Base-by-base conservation (phyloP, 768 basidiomycete genomes). In the Crucibulum laeve region DNA sequence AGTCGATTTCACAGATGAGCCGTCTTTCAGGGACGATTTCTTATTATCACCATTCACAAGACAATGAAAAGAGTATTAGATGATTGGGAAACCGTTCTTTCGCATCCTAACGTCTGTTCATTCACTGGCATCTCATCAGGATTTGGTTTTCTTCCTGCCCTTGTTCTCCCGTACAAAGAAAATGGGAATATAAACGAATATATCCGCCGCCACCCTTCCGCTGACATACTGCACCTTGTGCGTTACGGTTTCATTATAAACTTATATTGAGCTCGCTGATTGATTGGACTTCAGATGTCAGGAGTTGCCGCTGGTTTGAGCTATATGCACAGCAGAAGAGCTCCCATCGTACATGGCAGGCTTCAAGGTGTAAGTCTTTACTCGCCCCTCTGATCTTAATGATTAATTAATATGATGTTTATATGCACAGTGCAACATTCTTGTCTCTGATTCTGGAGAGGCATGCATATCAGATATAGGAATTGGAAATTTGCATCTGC, bases 311-410 rank as follows among this genome's bases (percentile, higher is more conserved):
- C 48, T 34, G 62, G 56, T 6, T 39, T 65, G 2, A 32, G 34
- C 5, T 60, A 54, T 40, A 42, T 63, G 40, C 64, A 64, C 40
- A 46, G 45, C 24, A 33, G 52, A 4, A 25, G 25, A 13, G 59
- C 59, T 1, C 59, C 59, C 1, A 52, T 63, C 7, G 41, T 56
- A 3, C 64, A 64, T 26, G 57, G 59, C 1, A 56, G 53, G 25
- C 32, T 64, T 19, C 52, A 52, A 35, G 58, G 59, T 11, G 62
- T 64, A 47, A 39, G 59, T 53, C 18, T n/a, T 19, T 13, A 21
- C 26, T 11, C 18, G 13, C 10, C 14, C 19, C 3, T 37, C 3
- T 14, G 19, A 11, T 19, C 14, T 4, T 34, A 8, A n/a, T n/a
- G n/a, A n/a, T 28, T 35, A 19, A 19, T 21, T 14, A n/a, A 17